These are phyloP conservation scores for Lactarius pseudohatsudake DNA, from an alignment of 768 basidiomycete species.

Conservation along the genomic window DNA sequence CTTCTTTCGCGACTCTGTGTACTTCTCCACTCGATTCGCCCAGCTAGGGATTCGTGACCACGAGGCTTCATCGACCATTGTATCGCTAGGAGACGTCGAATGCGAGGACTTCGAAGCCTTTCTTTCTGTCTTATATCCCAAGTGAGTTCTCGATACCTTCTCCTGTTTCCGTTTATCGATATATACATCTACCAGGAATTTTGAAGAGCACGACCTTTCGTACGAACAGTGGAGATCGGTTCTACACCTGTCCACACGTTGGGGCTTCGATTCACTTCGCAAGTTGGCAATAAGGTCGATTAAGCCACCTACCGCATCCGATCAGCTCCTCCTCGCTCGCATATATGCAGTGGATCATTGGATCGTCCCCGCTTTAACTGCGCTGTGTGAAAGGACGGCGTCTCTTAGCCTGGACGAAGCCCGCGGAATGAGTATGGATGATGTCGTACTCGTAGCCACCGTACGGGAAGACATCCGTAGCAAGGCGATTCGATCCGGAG, in stretches of 20 bases:
- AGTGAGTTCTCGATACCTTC: too few species aligned
- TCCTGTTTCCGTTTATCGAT: too few species aligned
- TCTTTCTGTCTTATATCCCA: too few species aligned
- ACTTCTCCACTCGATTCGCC: too few species aligned
- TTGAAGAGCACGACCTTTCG: constrained; percentile 8
- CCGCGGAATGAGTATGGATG: constrained; percentile 9
- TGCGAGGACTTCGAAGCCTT: too few species aligned
- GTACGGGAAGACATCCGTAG: constrained; percentile 24
- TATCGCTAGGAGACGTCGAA: too few species aligned
- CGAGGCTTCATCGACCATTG: too few species aligned
- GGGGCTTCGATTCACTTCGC: constrained; percentile 35
- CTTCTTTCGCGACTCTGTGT: too few species aligned
- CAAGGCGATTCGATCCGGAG: background rate
- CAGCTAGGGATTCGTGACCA: too few species aligned
- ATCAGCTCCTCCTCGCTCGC: constrained; percentile 17
- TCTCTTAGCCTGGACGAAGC: constrained; percentile 18
- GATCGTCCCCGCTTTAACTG: constrained; percentile 16
- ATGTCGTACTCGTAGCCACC: constrained; percentile 14
- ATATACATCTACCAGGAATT: background rate
- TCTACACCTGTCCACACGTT: constrained; percentile 32
- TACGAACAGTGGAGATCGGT: constrained; percentile 34
- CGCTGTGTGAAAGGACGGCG: constrained; percentile 10
- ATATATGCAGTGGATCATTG: constrained; percentile 14
- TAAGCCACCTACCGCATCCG: constrained; percentile 7
- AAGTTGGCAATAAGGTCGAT: background rate